Evolutionary conservation across 208 protist species (phyloP).

Genomic region (Crithidia sp.): DNA sequence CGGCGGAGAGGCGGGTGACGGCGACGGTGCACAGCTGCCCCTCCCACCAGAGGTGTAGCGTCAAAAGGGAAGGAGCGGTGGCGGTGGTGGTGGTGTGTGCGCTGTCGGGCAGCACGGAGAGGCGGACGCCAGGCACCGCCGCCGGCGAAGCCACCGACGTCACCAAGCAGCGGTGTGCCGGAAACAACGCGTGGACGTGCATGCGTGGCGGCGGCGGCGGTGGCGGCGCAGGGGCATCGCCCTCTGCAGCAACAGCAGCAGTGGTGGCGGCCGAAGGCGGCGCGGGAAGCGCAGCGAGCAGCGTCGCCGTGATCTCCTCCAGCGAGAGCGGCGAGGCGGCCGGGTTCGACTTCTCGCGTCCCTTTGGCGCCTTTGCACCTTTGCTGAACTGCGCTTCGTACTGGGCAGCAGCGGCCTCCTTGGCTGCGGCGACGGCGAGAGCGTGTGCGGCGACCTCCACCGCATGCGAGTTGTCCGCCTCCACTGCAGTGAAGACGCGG

Average conservation of each 20-base stretch:
- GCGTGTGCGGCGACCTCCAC: constrained; percentile 48
- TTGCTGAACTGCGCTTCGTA: constrained; percentile 51
- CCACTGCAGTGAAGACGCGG: constrained; percentile 59
- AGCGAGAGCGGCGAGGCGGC: constrained; percentile 49
- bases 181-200: constrained; percentile 25
- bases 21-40: constrained; percentile 23
- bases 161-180: constrained; percentile 15
- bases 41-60: constrained; percentile 47
- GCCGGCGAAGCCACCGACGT: constrained; percentile 2
- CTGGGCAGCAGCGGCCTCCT: constrained; percentile 55
- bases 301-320: constrained; percentile 53
- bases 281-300: constrained; percentile 53
- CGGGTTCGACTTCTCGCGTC: constrained; percentile 32
- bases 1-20: constrained; percentile 28
- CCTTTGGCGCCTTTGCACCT: constrained; percentile 21
- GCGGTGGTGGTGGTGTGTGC: neutral
- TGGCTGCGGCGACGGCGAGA: constrained; percentile 50
- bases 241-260: neutral
- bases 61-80: neutral
- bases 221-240: too few relatives aligned
- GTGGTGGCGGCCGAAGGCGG: constrained; percentile 1
- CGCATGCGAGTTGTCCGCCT: constrained; percentile 65
- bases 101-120: constrained; percentile 17
- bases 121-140: constrained; percentile 16
- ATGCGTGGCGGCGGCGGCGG: constrained; percentile 10